Evolutionary conservation across 164 flowering plant species (phyloP).

Genomic region (Protea cynaroides): DNA sequence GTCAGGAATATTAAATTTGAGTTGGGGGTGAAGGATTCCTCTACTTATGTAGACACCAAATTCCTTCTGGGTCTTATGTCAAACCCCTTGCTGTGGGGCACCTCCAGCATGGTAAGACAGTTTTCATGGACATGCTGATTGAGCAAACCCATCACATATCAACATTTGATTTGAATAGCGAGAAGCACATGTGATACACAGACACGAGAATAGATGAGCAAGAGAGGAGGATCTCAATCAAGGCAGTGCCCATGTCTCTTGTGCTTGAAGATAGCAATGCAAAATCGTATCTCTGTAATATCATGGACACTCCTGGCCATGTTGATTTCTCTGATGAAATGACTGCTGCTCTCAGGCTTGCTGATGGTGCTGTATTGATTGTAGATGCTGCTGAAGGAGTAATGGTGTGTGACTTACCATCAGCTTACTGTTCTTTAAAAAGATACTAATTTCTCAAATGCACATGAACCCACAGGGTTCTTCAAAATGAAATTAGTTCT

Average conservation of each 20-base stretch:
- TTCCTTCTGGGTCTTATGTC: slow-evolving; percentile 91
- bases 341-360: slow-evolving; percentile 96
- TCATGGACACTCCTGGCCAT: slow-evolving; percentile 99
- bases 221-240: slow-evolving; percentile 93
- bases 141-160: slow-evolving; percentile 94
- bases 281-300: slow-evolving; percentile 83
- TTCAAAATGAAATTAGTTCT: no score
- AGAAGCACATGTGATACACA: slow-evolving; percentile 96
- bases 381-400: slow-evolving; percentile 41
- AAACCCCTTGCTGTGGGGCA: slow-evolving; percentile 88
- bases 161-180: slow-evolving; percentile 77
- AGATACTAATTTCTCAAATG: background rate
- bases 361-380: slow-evolving; percentile 86
- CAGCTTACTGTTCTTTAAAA: background rate
- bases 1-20: slow-evolving; percentile 84
- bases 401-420: slow-evolving; percentile 21
- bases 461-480: background rate
- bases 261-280: slow-evolving; percentile 94
- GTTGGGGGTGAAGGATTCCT: slow-evolving; percentile 83
- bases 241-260: slow-evolving; percentile 93
- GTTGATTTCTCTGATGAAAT: slow-evolving; percentile 96
- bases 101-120: slow-evolving; percentile 88
- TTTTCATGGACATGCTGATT: slow-evolving; percentile 97
- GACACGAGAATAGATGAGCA: slow-evolving; percentile 99
- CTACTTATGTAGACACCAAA: slow-evolving; percentile 84